Conservation (phyloP, 2,329 filamentous ascomycete species). For the Aureobasidium sp. region DNA sequence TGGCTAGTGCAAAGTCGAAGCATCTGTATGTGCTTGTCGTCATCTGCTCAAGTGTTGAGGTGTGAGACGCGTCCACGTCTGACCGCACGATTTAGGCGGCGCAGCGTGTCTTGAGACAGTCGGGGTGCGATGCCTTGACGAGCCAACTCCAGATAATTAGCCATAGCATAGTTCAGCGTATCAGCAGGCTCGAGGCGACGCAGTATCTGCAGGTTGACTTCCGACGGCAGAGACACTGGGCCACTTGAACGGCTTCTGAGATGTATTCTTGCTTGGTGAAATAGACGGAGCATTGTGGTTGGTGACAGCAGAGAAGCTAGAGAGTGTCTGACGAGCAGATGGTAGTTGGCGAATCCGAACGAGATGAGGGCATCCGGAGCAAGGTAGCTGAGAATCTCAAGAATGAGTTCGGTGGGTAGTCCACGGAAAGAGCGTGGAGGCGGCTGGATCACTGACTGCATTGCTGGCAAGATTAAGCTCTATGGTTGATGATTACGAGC, state of each 20-base stretch:
- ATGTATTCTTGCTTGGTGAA: not conserved
- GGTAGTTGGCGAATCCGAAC: conserved; percentile 40
- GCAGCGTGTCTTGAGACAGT: conserved; percentile 22
- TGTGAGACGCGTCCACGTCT: not conserved
- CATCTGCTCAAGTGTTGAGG: not conserved
- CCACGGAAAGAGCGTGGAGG: conserved; percentile 29
- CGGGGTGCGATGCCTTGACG: conserved; percentile 28
- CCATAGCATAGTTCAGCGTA: conserved; percentile 32
- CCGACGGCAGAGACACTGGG: conserved; percentile 30
- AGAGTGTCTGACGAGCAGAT: conserved; percentile 33
- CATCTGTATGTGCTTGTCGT: not conserved
- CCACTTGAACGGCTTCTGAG: conserved; percentile 25
- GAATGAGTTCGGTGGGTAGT: conserved; percentile 40
- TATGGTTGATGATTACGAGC: not conserved
- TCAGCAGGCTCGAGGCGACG: conserved; percentile 30
- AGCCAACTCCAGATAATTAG: conserved; percentile 29
- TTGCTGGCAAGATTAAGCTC: not conserved
- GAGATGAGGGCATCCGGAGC: conserved; percentile 35
- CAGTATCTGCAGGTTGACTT: conserved; percentile 35
- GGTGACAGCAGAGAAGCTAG: conserved; percentile 28
- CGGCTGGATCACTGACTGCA: not conserved
- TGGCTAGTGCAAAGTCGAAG: not conserved
- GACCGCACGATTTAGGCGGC: conserved; percentile 21
- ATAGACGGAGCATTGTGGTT: conserved; percentile 19
- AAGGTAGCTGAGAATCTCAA: conserved; percentile 37